Base-by-base conservation (phyloP, 441 rosid species). In the Erodium moschatum region DNA sequence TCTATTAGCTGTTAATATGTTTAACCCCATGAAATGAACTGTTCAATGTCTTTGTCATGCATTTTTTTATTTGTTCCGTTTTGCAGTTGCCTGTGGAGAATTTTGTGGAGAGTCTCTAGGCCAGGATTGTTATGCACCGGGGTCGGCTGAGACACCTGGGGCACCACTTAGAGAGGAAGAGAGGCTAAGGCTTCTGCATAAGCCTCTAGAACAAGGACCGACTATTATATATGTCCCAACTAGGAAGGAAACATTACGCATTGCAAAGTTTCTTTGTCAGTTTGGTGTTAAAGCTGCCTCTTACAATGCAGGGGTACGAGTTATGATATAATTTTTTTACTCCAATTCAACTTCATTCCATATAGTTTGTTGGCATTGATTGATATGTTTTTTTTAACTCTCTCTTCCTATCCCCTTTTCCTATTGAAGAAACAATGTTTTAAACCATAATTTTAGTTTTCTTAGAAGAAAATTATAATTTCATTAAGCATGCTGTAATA, bases 151-250 rank as follows among this genome's bases (percentile, higher is more conserved):
- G 75, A 74, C 73, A 44, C 66, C 66, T 63, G 74, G 75, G 69
- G 75, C 64, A 13, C 80, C 81, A 66, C 64, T 77, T 68, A 74
- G 74, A 65, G 73, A 60, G 65, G 84, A 76, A 73, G 84, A 81
- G 72, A 74, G 81, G 44, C 11, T 44, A 33, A 77, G 52, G 70
- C 76, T 80, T 66, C 68, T 76, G 81, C 78, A 78, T 74, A 81
- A 77, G 80, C 79, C 88, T 72, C 70, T 79, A 65, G 87, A 82
- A 38, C 74, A 66, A 70, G 97, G 98, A 58, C 83, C 85, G 0
- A 90, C 96, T 40, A 90, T 92, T 67, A 81, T 90, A 70, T 92
- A 92, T 73, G 98, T 87, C 77, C 96, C 96, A 64, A 88, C 98
- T 61, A 84, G 98, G 75, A 90, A 88, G 75, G 89, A 92, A 80